Conservation (phyloP, 352 stramenopile species). For the Pythium myriotylum region DNA sequence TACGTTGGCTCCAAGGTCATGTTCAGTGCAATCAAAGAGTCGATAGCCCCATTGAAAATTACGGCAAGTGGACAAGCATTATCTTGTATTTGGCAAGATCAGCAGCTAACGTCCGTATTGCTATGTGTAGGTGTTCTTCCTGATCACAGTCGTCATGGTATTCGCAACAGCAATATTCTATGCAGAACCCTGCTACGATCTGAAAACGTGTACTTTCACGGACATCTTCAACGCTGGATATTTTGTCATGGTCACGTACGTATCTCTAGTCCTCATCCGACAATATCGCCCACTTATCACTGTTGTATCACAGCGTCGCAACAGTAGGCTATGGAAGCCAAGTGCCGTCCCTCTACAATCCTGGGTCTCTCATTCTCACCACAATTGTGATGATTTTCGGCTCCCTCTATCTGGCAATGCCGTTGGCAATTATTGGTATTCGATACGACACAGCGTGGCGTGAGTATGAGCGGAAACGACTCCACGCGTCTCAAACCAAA, state of each 20-base stretch:
- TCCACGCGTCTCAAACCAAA: slow-evolving; percentile 56
- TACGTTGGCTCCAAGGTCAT: slow-evolving; percentile 54
- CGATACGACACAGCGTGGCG: slow-evolving; percentile 41
- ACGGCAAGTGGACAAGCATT: slow-evolving; percentile 30
- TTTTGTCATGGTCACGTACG: slow-evolving; percentile 85
- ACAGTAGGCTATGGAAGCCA: slow-evolving; percentile 80
- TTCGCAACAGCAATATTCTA: slow-evolving; percentile 78
- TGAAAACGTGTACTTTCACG: slow-evolving; percentile 78
- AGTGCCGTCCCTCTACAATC: slow-evolving; percentile 64
- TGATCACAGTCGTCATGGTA: slow-evolving; percentile 78
- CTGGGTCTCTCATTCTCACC: slow-evolving; percentile 50
- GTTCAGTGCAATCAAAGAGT: slow-evolving; percentile 33
- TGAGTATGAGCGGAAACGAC: slow-evolving; percentile 53
- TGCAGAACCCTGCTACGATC: slow-evolving; percentile 75
- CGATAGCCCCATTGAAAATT: slow-evolving; percentile 48
- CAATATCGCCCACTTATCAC: slow-evolving; percentile 11
- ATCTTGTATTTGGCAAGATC: no score
- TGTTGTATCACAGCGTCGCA: slow-evolving; percentile 46
- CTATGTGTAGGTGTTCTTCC: slow-evolving; percentile 59
- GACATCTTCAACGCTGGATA: slow-evolving; percentile 86
- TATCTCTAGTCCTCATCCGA: neutral
- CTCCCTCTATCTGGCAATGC: slow-evolving; percentile 80
- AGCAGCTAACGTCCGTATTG: no score
- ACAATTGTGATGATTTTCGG: slow-evolving; percentile 76
- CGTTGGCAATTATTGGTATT: slow-evolving; percentile 80